Conservation (phyloP, 2,329 filamentous ascomycete species). For the Monilinia aucupariae region DNA sequence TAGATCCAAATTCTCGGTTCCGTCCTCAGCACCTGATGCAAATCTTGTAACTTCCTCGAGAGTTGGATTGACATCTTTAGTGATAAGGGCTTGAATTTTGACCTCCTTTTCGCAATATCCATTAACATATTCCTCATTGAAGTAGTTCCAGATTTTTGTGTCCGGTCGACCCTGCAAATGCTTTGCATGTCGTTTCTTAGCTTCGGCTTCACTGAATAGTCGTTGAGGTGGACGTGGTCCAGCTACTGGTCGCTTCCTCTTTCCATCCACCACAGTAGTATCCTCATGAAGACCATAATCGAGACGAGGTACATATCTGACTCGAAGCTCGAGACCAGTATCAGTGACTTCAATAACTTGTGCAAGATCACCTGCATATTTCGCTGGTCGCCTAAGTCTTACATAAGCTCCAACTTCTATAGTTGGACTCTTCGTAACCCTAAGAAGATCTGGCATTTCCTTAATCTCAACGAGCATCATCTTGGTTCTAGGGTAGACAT, state of each 20-base stretch:
- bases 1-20: constrained; percentile 87
- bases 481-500: constrained; percentile 84
- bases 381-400: constrained; percentile 70
- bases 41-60: constrained; percentile 96
- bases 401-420: constrained; percentile 89
- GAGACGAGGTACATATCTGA: constrained; percentile 82
- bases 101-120: constrained; percentile 93
- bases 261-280: constrained; percentile 44
- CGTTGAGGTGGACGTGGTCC: constrained; percentile 76
- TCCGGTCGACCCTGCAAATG: constrained; percentile 44
- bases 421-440: constrained; percentile 78
- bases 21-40: constrained; percentile 80
- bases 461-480: constrained; percentile 89
- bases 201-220: constrained; percentile 88
- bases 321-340: constrained; percentile 81
- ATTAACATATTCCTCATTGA: constrained; percentile 83
- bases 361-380: constrained; percentile 84
- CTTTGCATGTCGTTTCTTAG: constrained; percentile 75
- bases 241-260: constrained; percentile 69
- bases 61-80: constrained; percentile 85
- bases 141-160: constrained; percentile 72
- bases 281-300: constrained; percentile 91
- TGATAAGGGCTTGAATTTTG: constrained; percentile 79
- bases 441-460: constrained; percentile 94
- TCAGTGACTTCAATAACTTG: constrained; percentile 89